Conservation (phyloP, 805 yeast genomes). For the Yarrowia sp. region DNA sequence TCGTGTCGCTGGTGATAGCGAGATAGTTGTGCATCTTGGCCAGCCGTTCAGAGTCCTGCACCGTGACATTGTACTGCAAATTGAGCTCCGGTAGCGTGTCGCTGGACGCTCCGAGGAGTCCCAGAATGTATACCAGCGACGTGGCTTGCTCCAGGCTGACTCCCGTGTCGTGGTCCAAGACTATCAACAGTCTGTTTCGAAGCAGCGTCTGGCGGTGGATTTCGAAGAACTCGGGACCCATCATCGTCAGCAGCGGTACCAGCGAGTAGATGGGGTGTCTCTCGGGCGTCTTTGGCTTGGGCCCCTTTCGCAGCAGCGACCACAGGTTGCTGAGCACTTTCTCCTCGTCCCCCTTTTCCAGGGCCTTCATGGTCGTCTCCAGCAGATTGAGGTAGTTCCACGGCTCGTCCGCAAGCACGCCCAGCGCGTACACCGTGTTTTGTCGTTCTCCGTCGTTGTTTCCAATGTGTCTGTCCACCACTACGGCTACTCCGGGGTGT, state of each 20-base stretch:
- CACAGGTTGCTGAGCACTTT: constrained; percentile 4
- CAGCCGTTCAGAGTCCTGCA: constrained; percentile 1
- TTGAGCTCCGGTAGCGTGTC: constrained; percentile 3
- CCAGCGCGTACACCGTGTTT: constrained; percentile 22
- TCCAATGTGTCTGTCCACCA: constrained; percentile 1
- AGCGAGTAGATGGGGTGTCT: constrained; percentile 14
- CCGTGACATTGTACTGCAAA: neutral
- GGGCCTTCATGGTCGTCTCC: neutral
- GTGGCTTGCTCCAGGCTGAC: constrained; percentile 7
- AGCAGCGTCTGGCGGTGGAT: constrained; percentile 11
- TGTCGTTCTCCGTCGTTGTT: neutral
- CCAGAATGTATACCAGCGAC: constrained; percentile 10
- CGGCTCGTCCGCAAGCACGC: constrained; percentile 18
- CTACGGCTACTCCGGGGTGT: constrained; percentile 7
- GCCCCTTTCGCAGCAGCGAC: neutral
- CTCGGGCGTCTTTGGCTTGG: constrained; percentile 1
- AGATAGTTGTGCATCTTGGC: constrained; percentile 10
- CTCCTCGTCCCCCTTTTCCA: constrained; percentile 8
- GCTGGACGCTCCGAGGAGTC: neutral
- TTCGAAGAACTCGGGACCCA: constrained; percentile 3
- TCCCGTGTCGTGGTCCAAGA: constrained; percentile 4
- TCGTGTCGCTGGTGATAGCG: constrained; percentile 14
- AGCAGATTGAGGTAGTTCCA: constrained; percentile 17
- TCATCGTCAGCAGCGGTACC: neutral
- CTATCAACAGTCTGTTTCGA: constrained; percentile 3